Base-by-base conservation (phyloP, 805 yeast genomes). In the Starmera quercuum region DNA sequence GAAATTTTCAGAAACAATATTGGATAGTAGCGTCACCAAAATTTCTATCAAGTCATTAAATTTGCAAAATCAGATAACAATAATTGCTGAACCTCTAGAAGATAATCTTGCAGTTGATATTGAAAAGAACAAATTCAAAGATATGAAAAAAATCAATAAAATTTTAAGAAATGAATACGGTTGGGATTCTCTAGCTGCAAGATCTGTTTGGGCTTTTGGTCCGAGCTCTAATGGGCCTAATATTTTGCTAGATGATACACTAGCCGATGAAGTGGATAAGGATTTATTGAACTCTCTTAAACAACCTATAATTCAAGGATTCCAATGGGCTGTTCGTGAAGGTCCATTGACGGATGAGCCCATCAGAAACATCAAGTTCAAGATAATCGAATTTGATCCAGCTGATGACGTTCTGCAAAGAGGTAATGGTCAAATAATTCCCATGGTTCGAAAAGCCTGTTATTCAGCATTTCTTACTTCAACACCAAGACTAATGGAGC, bases 341-440 rank as follows among this genome's bases (percentile, higher is more conserved):
- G 98, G 98, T 0, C 98, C 99, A 0, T 61, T 92, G n/a, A 77
- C 94, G 40, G 95, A 83, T 39, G 96, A 86, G 51, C 79, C 83
- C 0, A 65, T 92, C 6, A 61, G 83, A 34, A 71, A 78, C 34
- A 74, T 79, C 6, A 76, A 73, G 41, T 86, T 92, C 56, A 74
- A 75, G 35, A 66, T 92, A 26, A 64, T 85, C 30, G 84, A 78
- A 36, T 72, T 75, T 1, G 59, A 61, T 0, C 47, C 83, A 4
- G 67, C 80, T 6, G 56, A 64, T 0, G 68, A 70, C 20, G 60
- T 64, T 5, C 44, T 66, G 2, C 73, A 68, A 26, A 58, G 78
- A 27, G 71, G 73, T 19, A 68, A 73, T 21, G 83, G 76, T 1
- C 95, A 86, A 52, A 66, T 88, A 5, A 80, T 86, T 25, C 92